Evolutionary conservation across 1,139 yeast genomes (phyloP), one percentile per base, ranked within the genome.

Genomic region (Saccharomyces hybrid): DNA sequence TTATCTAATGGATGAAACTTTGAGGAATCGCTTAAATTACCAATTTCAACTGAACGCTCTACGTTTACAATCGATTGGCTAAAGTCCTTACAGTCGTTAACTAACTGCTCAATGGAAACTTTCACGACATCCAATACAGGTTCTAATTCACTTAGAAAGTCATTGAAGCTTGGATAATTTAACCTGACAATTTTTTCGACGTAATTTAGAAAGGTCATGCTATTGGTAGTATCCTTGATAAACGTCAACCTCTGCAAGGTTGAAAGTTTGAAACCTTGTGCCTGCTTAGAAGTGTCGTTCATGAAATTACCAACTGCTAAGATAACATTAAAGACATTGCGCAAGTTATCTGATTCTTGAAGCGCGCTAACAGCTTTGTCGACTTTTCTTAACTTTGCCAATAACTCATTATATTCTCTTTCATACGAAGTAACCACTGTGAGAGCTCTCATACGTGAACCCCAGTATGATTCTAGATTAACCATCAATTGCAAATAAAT

Each of bases 291-390:
- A 6, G 83, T 75, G 64, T 86, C 91, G 66, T 87, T 87, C 95
- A 87, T 86, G 65, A 81, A 87, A 65, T 87, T 87, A 72, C 95
- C 95, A 52, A 87, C 89, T 1, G 91, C 83, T 62, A 86, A 78
- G 63, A 87, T 87, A 53, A 87, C 83, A 62, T 86, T 88, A 70
- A 87, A 85, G 2, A 86, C 84, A 58, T 78, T 78, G 62, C 82
- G 79, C 65, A 86, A 75, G 56, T 83, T 78, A 50, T 76, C 73
- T 0, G 91, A 84, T 47, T 74, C 75, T 57, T 79, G 81, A 50
- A 86, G 76, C 27, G 81, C 74, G 53, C 80, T 83, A 13, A 85
- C 82, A 0, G 90, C 86, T 47, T 75, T 79, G 61, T 86, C 95
- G 52, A 87, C 76, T 13, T 77, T 68, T 58, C 86, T 78, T 58